Evolutionary conservation across 345 rosid species (phyloP).

Genomic region (Melaleuca quinquenervia): DNA sequence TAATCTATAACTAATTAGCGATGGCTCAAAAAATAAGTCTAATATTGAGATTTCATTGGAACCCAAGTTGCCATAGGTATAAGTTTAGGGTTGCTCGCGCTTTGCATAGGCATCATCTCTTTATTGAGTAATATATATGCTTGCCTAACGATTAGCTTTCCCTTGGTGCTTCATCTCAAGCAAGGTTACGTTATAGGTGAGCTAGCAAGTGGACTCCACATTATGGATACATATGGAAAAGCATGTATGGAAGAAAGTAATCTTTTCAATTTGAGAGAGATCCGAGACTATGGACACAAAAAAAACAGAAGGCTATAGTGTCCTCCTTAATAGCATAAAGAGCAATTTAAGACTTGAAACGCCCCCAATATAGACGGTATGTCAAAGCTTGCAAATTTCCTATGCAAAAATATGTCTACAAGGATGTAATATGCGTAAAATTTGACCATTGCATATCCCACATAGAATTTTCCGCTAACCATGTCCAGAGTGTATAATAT

Average conservation of each 20-base stretch:
- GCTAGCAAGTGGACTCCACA: not conserved
- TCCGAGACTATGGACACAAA: not conserved
- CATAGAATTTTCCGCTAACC: not conserved
- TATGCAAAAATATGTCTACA: not conserved
- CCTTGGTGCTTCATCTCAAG: not conserved
- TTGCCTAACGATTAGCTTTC: not conserved
- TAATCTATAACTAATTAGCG: not conserved
- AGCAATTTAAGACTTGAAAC: not conserved
- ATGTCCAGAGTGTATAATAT: too few species aligned
- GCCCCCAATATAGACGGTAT: not conserved
- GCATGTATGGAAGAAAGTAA: not conserved
- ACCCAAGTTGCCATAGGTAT: not conserved
- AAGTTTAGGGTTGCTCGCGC: not conserved
- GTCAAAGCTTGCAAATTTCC: not conserved
- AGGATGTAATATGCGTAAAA: not conserved
- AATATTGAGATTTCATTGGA: not conserved
- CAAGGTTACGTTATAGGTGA: not conserved
- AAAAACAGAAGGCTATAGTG: not conserved
- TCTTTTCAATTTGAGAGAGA: not conserved
- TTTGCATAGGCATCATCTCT: not conserved
- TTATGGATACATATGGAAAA: not conserved
- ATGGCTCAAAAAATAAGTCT: not conserved
- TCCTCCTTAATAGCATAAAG: not conserved
- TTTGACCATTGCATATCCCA: not conserved
- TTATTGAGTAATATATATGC: not conserved